Evolutionary conservation across 441 rosid genomes (phyloP).

Genomic region (Sinapis alba): DNA sequence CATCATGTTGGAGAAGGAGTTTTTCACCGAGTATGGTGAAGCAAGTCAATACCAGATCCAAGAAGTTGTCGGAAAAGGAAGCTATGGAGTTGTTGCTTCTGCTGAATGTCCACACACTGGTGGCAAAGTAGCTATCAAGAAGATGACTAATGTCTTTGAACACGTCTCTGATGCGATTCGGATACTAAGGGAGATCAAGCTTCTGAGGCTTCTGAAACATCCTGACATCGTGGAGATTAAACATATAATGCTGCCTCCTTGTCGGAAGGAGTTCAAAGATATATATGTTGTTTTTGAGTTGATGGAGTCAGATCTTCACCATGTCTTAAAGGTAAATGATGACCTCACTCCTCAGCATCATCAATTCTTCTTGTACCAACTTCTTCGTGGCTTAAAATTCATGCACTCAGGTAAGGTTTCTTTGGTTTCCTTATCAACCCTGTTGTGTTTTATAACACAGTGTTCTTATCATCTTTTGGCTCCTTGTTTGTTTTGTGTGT

Average conservation of each 20-base stretch:
- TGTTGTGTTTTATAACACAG: not conserved
- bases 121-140: conserved; percentile 94
- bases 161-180: conserved; percentile 97
- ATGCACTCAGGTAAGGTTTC: conserved; percentile 80
- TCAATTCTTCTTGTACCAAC: conserved; percentile 98
- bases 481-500: conserved; percentile 17
- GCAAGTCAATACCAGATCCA: conserved; percentile 91
- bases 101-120: conserved; percentile 94
- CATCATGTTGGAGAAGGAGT: conserved; percentile 75
- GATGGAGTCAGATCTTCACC: conserved; percentile 99
- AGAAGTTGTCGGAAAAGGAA: conserved; percentile 96
- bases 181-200: conserved; percentile 94
- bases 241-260: conserved; percentile 98
- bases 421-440: conserved; percentile 21
- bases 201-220: conserved; percentile 84
- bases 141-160: conserved; percentile 91
- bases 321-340: conserved; percentile 85
- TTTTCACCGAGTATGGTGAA: conserved; percentile 97
- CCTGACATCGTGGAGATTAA: conserved; percentile 90
- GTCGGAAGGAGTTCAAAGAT: conserved; percentile 90
- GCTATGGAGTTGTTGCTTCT: conserved; percentile 98
- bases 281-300: conserved; percentile 94
- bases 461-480: conserved; percentile 8
- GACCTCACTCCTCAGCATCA: conserved; percentile 94
- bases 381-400: conserved; percentile 92